phyloP scores from a whole-genome alignment of 176 grass and related monocot genomes.

The Bromus sterilis region DNA sequence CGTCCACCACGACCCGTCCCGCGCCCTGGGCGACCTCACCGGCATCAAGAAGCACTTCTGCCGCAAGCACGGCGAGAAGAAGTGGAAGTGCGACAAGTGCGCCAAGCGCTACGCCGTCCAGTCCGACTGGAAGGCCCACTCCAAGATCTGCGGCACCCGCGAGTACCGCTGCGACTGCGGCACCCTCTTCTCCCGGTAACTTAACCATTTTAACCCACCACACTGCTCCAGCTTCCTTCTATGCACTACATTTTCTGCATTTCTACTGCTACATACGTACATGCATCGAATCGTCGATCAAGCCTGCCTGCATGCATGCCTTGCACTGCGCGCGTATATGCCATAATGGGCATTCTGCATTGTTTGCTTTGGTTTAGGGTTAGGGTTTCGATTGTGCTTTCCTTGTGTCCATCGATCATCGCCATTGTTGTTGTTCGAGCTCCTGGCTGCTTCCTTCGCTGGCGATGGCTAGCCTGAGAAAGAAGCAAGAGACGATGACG shows the following conservation, averaged over 20 bases:
- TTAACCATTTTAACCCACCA: neutral
- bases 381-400: conserved; percentile 61
- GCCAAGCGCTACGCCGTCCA: conserved; percentile 96
- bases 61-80: conserved; percentile 99
- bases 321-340: neutral
- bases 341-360: conserved; percentile 49
- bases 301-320: conserved; percentile 22
- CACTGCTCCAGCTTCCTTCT: neutral
- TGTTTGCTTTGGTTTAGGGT: conserved; percentile 38
- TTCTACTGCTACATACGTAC: neutral
- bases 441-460: neutral
- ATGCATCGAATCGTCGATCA: neutral
- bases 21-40: conserved; percentile 92
- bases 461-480: conserved; percentile 7
- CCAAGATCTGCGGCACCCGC: conserved; percentile 97
- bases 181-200: conserved; percentile 93
- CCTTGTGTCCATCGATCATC: neutral
- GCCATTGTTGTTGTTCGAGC: conserved; percentile 35
- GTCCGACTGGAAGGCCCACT: conserved; percentile 98
- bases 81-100: conserved; percentile 99
- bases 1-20: conserved; percentile 89
- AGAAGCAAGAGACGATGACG: neutral
- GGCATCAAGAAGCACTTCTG: conserved; percentile 99
- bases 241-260: neutral
- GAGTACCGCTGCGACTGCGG: conserved; percentile 99